phyloP scores from a whole-genome alignment of 129 eudicot species.

The Calendula officinalis region DNA sequence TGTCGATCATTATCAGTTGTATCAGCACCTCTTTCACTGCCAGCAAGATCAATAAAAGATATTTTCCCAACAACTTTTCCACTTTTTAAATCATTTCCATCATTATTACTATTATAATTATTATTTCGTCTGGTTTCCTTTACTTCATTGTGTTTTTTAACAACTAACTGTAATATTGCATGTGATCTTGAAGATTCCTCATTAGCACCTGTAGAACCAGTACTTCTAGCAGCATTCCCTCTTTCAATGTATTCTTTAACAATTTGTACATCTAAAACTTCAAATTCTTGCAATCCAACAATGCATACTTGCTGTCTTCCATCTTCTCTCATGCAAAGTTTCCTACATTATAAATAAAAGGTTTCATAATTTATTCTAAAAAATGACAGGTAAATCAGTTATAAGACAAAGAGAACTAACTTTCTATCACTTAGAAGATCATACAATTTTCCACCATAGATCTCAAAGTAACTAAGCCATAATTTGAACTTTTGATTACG shows the following conservation, averaged over 20 bases:
- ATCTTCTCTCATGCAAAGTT: constrained; percentile 92
- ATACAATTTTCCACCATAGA: constrained; percentile 85
- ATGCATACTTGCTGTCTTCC: constrained; percentile 91
- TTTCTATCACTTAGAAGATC: constrained; percentile 79
- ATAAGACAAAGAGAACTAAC: constrained; percentile 34
- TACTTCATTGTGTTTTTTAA: constrained; percentile 72
- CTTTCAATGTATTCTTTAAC: constrained; percentile 84
- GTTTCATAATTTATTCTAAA: neutral
- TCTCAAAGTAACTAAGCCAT: constrained; percentile 92
- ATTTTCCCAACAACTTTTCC: constrained; percentile 83
- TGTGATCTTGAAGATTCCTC: constrained; percentile 38
- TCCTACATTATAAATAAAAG: constrained; percentile 37
- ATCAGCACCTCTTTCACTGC: constrained; percentile 95
- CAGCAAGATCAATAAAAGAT: constrained; percentile 91
- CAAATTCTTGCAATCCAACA: constrained; percentile 33
- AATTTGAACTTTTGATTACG: constrained; percentile 72
- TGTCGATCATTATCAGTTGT: constrained; percentile 94
- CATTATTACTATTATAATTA: constrained; percentile 21
- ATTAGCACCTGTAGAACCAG: constrained; percentile 88
- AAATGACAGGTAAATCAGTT: constrained; percentile 11
- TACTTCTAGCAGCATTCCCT: constrained; percentile 84
- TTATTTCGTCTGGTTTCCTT: constrained; percentile 45
- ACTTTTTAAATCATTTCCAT: constrained; percentile 52
- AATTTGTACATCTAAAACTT: constrained; percentile 87
- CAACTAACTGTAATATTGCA: constrained; percentile 75